Conservation (phyloP, 2,329 filamentous ascomycete species). For the Metarhizium sp. region DNA sequence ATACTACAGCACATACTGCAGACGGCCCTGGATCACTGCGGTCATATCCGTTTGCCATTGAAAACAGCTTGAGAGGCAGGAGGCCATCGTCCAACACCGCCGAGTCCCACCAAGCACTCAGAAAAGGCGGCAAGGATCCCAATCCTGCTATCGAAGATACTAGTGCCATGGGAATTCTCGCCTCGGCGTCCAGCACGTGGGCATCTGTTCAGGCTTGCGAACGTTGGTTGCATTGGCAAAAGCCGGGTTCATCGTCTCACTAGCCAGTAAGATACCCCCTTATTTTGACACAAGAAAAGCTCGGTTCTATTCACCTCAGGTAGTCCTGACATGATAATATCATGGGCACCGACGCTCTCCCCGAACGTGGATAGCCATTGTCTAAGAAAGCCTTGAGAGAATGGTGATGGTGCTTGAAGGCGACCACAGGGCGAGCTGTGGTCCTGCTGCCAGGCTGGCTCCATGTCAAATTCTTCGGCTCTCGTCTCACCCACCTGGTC, state of each 20-base stretch:
- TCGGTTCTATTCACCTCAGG: background rate
- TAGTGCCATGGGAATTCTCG: background rate
- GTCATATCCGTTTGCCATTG: background rate
- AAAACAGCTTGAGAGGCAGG: background rate
- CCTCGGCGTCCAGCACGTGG: background rate
- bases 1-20: background rate
- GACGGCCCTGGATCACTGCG: background rate
- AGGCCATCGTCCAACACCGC: constrained; percentile 8
- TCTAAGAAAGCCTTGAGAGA: background rate
- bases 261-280: too few relatives aligned
- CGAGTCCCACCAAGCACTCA: background rate
- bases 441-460: background rate
- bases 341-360: background rate
- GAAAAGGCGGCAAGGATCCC: constrained; percentile 15
- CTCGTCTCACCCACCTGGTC: constrained; percentile 7
- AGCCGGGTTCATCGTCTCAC: too few relatives aligned
- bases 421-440: constrained; percentile 4
- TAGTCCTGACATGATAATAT: background rate
- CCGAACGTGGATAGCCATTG: background rate
- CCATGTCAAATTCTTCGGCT: constrained; percentile 3
- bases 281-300: background rate
- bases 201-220: background rate
- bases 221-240: background rate
- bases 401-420: background rate
- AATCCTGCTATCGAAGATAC: constrained; percentile 10